These are phyloP conservation scores for Astrephomene gubernaculifera DNA, from an alignment of 139 green algal species.

Conservation along the genomic window DNA sequence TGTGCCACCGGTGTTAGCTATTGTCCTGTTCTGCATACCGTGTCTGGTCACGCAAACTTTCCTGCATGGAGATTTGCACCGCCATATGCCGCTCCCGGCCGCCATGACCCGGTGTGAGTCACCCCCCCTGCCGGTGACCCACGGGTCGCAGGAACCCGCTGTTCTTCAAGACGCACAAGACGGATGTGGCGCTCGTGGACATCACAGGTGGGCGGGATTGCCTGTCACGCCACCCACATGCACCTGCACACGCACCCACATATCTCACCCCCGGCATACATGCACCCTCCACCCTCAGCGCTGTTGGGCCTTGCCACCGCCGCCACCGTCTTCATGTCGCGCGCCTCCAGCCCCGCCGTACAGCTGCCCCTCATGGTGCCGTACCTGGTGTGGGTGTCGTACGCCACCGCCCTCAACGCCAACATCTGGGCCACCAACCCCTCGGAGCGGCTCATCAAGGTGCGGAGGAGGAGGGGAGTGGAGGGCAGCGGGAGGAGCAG, in stretches of 20 bases:
- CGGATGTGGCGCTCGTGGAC: slow-evolving; percentile 62
- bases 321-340: slow-evolving; percentile 53
- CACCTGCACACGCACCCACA: background rate
- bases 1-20: too few relatives aligned
- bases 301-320: slow-evolving; percentile 57
- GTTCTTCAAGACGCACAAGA: slow-evolving; percentile 68
- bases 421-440: slow-evolving; percentile 37
- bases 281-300: slow-evolving; percentile 38
- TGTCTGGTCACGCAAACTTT: too few relatives aligned
- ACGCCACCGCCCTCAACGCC: slow-evolving; percentile 45
- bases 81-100: too few relatives aligned
- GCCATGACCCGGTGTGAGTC: too few relatives aligned
- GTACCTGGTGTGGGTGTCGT: slow-evolving; percentile 60
- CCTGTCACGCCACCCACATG: too few relatives aligned
- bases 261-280: background rate
- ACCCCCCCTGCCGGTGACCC: too few relatives aligned
- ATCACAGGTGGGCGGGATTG: slow-evolving; percentile 45
- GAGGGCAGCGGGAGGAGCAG: too few relatives aligned
- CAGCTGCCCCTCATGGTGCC: slow-evolving; percentile 61
- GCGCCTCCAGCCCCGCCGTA: background rate
- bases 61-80: too few relatives aligned
- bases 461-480: too few relatives aligned
- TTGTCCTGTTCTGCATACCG: too few relatives aligned
- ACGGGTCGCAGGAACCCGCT: slow-evolving; percentile 64
- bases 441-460: slow-evolving; percentile 39